Evolutionary conservation across 441 rosid species (phyloP).

Genomic region (Adansonia gregorii): DNA sequence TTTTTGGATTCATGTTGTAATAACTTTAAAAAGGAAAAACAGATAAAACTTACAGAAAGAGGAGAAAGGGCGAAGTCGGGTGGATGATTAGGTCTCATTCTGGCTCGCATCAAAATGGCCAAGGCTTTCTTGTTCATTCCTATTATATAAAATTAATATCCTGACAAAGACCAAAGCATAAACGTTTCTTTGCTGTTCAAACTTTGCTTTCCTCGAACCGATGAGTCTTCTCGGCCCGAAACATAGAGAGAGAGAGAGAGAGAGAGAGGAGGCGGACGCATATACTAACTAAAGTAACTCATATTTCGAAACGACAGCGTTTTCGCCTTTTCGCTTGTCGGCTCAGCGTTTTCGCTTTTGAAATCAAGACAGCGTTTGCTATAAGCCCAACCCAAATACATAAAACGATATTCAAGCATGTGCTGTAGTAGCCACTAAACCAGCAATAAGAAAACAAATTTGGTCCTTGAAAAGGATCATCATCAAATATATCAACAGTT

Average conservation of each 20-base stretch:
- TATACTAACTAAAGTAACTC: neutral
- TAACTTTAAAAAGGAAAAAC: neutral
- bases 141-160: slow-evolving; percentile 9
- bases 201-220: slow-evolving; percentile 23
- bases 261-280: neutral
- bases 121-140: slow-evolving; percentile 78
- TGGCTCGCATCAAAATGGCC: slow-evolving; percentile 72
- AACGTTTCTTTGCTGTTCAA: neutral
- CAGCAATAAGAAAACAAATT: neutral
- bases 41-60: slow-evolving; percentile 48
- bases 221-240: neutral
- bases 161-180: neutral
- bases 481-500: no score
- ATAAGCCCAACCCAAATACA: no score
- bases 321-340: neutral
- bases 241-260: neutral
- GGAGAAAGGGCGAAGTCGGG: slow-evolving; percentile 50
- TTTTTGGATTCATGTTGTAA: neutral
- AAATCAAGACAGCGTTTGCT: no score
- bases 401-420: no score
- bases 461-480: neutral
- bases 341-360: no score
- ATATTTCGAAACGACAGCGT: neutral
- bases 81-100: slow-evolving; percentile 62
- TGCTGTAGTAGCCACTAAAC: neutral